Conservation (phyloP, 2,329 filamentous ascomycete species). For the Tympanopsis confertula region DNA sequence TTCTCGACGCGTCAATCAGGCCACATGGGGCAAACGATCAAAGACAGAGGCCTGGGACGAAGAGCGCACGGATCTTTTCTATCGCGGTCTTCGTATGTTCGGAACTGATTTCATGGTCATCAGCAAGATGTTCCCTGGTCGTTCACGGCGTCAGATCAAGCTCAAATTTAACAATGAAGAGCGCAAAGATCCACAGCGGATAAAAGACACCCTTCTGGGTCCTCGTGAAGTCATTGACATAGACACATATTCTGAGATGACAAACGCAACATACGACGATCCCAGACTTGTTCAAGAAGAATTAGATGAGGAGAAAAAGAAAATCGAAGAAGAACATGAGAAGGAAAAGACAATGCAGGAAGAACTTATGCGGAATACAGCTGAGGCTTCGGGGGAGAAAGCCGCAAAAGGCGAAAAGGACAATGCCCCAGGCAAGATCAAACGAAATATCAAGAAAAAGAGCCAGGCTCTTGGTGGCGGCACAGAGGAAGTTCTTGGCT, state of each 20-base stretch:
- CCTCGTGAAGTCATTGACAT: conserved; percentile 28
- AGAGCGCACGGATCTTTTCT: conserved; percentile 47
- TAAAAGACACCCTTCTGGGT: conserved; percentile 36
- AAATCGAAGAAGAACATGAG: conserved; percentile 29
- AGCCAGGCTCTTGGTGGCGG: conserved; percentile 15
- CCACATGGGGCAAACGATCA: conserved; percentile 24
- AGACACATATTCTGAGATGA: conserved; percentile 28
- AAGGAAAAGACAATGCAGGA: conserved; percentile 29
- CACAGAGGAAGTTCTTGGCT: conserved; percentile 24
- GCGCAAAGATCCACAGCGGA: conserved; percentile 35
- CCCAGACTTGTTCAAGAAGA: conserved; percentile 16
- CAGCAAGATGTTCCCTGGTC: conserved; percentile 45
- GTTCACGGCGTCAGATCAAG: conserved; percentile 50
- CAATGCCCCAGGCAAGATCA: conserved; percentile 13
- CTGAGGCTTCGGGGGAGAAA: conserved; percentile 14
- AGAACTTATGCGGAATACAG: conserved; percentile 25
- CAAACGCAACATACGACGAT: conserved; percentile 20
- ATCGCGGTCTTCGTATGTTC: conserved; percentile 48
- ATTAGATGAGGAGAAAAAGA: conserved; percentile 26
- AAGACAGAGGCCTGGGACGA: conserved; percentile 43
- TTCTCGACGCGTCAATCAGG: neutral
- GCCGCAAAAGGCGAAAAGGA: conserved; percentile 16
- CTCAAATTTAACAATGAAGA: conserved; percentile 52
- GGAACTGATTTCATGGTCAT: conserved; percentile 57
- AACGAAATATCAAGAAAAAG: conserved; percentile 15